These are phyloP conservation scores for Spiraea crenata DNA, from an alignment of 331 rosid species.

Conservation along the genomic window DNA sequence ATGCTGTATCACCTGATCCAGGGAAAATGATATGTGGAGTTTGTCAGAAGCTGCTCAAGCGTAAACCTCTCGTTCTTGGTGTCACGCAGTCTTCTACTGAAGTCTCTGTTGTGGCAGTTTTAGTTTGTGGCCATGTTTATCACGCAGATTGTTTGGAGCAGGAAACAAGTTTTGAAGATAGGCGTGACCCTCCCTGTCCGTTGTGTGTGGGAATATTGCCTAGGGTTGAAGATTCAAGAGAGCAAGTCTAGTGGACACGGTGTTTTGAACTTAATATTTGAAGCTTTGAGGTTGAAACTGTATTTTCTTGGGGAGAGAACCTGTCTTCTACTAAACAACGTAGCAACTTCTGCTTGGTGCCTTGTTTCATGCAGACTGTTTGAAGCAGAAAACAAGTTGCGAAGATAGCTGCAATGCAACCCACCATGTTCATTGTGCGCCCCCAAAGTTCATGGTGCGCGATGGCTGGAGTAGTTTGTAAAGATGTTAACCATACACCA, in stretches of 20 bases:
- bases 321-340: constrained; percentile 46
- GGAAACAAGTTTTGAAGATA: constrained; percentile 50
- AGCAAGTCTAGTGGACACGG: constrained; percentile 34
- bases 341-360: constrained; percentile 75
- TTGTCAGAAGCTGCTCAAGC: constrained; percentile 65
- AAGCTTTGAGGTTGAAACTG: constrained; percentile 46
- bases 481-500: constrained; percentile 5
- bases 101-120: constrained; percentile 69
- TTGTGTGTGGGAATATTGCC: constrained; percentile 39
- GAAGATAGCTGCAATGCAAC: constrained; percentile 52
- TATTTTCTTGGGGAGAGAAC: constrained; percentile 40
- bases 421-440: constrained; percentile 55
- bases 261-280: constrained; percentile 44
- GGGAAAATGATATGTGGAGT: constrained; percentile 57
- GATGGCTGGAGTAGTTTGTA: constrained; percentile 10
- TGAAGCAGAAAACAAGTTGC: constrained; percentile 45
- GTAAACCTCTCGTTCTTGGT: constrained; percentile 48
- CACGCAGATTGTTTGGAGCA: constrained; percentile 90
- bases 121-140: constrained; percentile 84
- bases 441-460: constrained; percentile 22
- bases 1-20: constrained; percentile 42
- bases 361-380: constrained; percentile 69
- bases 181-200: constrained; percentile 71
- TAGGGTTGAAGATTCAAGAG: constrained; percentile 35
- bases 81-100: constrained; percentile 45